These are phyloP conservation scores for Pyrus pyrifolia DNA, from an alignment of 306 rosid genomes.

Conservation along the genomic window DNA sequence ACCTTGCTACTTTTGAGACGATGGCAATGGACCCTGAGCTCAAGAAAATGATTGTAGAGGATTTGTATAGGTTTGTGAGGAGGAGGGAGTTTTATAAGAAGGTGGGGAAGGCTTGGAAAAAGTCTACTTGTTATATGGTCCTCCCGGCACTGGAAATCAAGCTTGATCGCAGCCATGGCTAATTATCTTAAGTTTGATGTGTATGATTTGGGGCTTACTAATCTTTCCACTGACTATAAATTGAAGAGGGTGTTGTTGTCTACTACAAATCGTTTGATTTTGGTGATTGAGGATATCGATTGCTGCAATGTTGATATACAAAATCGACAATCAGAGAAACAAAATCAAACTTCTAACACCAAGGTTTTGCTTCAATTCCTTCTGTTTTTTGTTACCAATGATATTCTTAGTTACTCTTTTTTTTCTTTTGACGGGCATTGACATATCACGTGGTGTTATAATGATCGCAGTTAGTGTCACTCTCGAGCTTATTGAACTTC, in stretches of 20 bases:
- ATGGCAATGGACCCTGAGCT: conserved; percentile 27
- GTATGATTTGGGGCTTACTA: conserved; percentile 26
- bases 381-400: no score
- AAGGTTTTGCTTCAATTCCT: no score
- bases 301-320: conserved; percentile 14
- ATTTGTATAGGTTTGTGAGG: conserved; percentile 29
- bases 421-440: no score
- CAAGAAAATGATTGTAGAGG: conserved; percentile 14
- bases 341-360: no score
- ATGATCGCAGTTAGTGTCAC: conserved; percentile 16
- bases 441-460: neutral
- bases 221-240: conserved; percentile 6
- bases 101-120: conserved; percentile 45
- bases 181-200: conserved; percentile 37
- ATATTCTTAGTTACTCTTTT: no score
- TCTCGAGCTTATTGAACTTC: conserved; percentile 39
- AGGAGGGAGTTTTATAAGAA: neutral
- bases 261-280: conserved; percentile 28
- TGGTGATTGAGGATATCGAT: conserved; percentile 39
- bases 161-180: conserved; percentile 42
- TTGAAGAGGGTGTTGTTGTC: conserved; percentile 21
- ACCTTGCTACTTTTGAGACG: conserved; percentile 31
- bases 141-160: conserved; percentile 29
- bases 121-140: conserved; percentile 37
- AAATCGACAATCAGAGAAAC: no score